Evolutionary conservation across 352 stramenopile species (phyloP).

Genomic region (Plasmopara halstedii): DNA sequence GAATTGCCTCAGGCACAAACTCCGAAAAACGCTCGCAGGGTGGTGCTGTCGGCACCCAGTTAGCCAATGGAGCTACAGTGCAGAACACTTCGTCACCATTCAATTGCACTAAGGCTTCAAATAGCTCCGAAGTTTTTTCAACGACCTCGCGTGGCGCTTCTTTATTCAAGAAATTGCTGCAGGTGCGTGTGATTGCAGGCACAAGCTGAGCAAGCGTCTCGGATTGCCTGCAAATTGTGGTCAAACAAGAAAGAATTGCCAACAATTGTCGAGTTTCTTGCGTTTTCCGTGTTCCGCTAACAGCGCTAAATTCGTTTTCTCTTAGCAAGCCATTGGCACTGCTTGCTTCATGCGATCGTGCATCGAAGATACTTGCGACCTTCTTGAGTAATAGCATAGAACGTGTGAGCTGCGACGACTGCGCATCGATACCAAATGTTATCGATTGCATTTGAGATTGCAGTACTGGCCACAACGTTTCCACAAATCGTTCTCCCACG

Average conservation of each 20-base stretch:
- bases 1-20: conserved; percentile 23
- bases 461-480: conserved; percentile 67
- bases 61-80: conserved; percentile 32
- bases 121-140: conserved; percentile 29
- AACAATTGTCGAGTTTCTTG: conserved; percentile 52
- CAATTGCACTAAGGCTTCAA: conserved; percentile 34
- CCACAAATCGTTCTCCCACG: conserved; percentile 71
- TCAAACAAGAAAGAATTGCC: conserved; percentile 52
- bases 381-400: conserved; percentile 55
- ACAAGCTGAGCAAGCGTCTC: conserved; percentile 48
- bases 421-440: conserved; percentile 19
- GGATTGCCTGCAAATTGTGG: conserved; percentile 31
- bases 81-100: conserved; percentile 77
- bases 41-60: conserved; percentile 45
- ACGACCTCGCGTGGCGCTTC: conserved; percentile 30
- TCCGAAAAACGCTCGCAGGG: conserved; percentile 33
- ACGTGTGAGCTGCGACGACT: conserved; percentile 35
- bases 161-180: conserved; percentile 37
- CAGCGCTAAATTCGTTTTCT: conserved; percentile 13
- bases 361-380: not conserved
- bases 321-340: not conserved
- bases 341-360: not conserved
- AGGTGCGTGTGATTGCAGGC: conserved; percentile 38
- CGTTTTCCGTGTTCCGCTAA: conserved; percentile 31
- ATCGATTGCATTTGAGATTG: conserved; percentile 35